Conservation (phyloP, 208 protist species). For the Angomonas ambiguus region DNA sequence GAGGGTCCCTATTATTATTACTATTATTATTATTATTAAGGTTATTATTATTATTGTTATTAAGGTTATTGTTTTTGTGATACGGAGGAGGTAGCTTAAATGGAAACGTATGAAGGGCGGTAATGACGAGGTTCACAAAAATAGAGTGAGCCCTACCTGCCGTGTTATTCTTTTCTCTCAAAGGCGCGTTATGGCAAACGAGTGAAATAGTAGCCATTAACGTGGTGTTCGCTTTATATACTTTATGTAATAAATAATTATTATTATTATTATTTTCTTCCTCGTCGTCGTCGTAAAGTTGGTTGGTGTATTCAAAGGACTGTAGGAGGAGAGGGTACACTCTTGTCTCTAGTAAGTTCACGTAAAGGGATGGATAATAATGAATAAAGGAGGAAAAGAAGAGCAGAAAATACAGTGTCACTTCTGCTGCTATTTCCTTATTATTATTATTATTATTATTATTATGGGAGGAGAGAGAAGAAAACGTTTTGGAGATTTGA, state of each 20-base stretch:
- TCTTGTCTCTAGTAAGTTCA: neutral
- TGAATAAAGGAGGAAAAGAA: neutral
- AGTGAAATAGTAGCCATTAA: no score
- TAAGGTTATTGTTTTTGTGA: neutral
- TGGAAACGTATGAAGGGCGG: no score
- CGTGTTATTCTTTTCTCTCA: no score
- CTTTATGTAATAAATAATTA: no score
- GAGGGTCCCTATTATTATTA: slow-evolving; percentile 4
- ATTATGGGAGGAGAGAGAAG: neutral
- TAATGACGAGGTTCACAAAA: no score
- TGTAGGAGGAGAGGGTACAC: neutral
- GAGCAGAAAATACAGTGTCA: neutral
- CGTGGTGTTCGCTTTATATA: no score
- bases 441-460: slow-evolving; percentile 2
- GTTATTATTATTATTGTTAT: neutral
- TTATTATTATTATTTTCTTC: no score
- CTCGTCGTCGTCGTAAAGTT: no score
- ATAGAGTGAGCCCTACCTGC: no score
- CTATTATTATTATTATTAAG: slow-evolving; percentile 1
- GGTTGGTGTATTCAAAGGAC: no score
- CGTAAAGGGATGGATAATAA: neutral
- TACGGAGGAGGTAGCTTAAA: no score
- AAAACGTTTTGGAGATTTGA: neutral
- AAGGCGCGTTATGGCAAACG: no score
- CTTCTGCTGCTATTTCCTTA: neutral